These are phyloP conservation scores for Aphanocladium album DNA, from an alignment of 2,329 filamentous ascomycete species.

Conservation along the genomic window DNA sequence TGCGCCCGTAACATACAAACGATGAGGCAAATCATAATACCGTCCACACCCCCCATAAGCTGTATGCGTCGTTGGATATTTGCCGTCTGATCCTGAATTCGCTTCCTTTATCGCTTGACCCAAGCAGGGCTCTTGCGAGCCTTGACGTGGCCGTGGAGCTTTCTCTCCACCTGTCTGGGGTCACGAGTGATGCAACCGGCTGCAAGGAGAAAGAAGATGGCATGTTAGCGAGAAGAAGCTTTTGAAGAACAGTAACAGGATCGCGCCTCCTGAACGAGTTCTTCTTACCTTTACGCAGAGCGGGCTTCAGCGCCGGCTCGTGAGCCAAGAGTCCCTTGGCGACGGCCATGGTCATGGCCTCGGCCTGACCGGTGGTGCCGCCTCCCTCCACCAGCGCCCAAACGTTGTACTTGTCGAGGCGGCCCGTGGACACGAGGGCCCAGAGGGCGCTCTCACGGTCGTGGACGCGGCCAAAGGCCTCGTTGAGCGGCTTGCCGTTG, in stretches of 20 bases:
- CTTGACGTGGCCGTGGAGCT: constrained; percentile 95
- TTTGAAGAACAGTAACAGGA: neutral
- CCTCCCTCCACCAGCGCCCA: constrained; percentile 83
- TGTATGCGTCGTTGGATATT: neutral
- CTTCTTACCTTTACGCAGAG: constrained; percentile 79
- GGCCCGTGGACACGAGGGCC: constrained; percentile 75
- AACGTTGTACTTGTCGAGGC: constrained; percentile 95
- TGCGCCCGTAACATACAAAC: neutral
- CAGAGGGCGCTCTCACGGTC: constrained; percentile 93
- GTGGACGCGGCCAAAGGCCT: constrained; percentile 82
- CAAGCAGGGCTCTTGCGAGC: constrained; percentile 96
- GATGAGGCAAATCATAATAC: neutral
- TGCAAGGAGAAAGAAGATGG: constrained; percentile 41
- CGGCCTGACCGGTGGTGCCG: constrained; percentile 90
- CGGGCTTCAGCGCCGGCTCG: constrained; percentile 85
- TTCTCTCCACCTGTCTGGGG: constrained; percentile 88
- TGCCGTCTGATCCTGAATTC: neutral
- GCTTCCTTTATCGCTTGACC: constrained; percentile 68
- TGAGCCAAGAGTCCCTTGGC: constrained; percentile 84
- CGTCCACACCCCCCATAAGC: neutral
- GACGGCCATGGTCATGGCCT: constrained; percentile 86
- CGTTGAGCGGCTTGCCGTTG: constrained; percentile 80
- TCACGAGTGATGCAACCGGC: constrained; percentile 92
- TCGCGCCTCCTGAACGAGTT: neutral
- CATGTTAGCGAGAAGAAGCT: constrained; percentile 11